Percentiles rank a stretch among this genome's conserved stretches.
These are phyloP conservation scores for Thalassiosira allenii DNA, from an alignment of 352 stramenopile species.

Conservation along the genomic window DNA sequence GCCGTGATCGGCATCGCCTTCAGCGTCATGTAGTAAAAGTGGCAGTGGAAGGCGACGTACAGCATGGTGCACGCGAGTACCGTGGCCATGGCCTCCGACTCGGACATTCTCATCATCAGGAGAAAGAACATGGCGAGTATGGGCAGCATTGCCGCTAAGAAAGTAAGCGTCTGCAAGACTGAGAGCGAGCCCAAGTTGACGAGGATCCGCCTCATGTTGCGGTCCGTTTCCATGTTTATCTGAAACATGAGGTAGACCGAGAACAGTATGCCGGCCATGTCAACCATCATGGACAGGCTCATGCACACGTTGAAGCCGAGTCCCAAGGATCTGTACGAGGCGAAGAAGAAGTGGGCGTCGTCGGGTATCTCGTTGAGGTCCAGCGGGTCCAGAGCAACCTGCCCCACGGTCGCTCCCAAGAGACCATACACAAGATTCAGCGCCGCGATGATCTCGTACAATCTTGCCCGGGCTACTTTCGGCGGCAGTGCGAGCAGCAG, in stretches of 20 bases:
- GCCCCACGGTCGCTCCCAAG: neutral
- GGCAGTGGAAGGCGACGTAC: neutral
- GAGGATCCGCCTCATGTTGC: neutral
- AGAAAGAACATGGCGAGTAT: neutral
- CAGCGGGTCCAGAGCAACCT: neutral
- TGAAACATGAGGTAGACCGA: neutral
- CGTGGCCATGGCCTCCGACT: neutral
- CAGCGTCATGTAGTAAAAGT: neutral
- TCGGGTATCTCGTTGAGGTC: neutral
- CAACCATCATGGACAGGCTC: neutral
- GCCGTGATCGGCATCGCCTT: no score
- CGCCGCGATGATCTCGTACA: neutral
- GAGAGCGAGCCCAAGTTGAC: neutral
- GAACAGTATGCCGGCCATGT: neutral
- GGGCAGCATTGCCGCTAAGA: neutral
- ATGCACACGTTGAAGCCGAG: neutral
- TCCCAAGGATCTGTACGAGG: neutral
- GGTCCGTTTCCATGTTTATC: neutral
- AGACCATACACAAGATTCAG: neutral
- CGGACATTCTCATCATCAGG: neutral
- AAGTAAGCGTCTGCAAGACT: neutral
- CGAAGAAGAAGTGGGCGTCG: neutral
- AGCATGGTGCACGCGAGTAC: neutral
- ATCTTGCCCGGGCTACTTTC: neutral
- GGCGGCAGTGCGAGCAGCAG: neutral